Evolutionary conservation across 768 basidiomycete genomes (phyloP).

Genomic region (Trichaptum fuscoviolaceum): DNA sequence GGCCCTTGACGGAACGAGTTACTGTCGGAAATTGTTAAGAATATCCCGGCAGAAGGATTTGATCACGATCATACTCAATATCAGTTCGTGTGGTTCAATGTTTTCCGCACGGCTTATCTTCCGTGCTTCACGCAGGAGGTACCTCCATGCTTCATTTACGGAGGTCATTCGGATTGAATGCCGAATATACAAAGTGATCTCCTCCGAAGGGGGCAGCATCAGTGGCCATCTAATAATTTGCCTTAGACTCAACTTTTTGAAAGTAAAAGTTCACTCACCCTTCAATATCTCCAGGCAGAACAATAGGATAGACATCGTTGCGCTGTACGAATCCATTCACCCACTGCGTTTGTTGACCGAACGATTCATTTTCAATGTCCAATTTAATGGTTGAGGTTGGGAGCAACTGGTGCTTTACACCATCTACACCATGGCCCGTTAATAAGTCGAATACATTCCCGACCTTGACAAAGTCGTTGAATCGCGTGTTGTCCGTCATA

Average conservation of each 20-base stretch:
- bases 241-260: no score
- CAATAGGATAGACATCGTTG: slow-evolving; percentile 29
- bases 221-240: slow-evolving; percentile 36
- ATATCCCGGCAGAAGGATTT: neutral
- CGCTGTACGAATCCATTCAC: slow-evolving; percentile 24
- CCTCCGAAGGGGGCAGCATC: slow-evolving; percentile 30
- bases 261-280: slow-evolving; percentile 23
- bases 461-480: slow-evolving; percentile 33
- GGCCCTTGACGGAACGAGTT: slow-evolving; percentile 34
- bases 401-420: neutral
- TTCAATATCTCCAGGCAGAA: slow-evolving; percentile 26
- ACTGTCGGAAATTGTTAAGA: slow-evolving; percentile 21
- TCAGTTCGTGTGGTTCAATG: slow-evolving; percentile 37
- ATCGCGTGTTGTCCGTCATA: slow-evolving; percentile 18
- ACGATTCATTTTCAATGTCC: slow-evolving; percentile 13
- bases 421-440: neutral
- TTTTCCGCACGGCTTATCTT: slow-evolving; percentile 25
- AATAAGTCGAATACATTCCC: slow-evolving; percentile 27
- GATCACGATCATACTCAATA: slow-evolving; percentile 30
- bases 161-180: slow-evolving; percentile 26
- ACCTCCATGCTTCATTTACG: slow-evolving; percentile 35
- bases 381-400: neutral
- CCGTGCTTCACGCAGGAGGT: slow-evolving; percentile 29
- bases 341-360: slow-evolving; percentile 35
- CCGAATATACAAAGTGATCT: slow-evolving; percentile 34